Evolutionary conservation across 108 stramenopile genomes (phyloP).

Genomic region (Nitzschia sp.): DNA sequence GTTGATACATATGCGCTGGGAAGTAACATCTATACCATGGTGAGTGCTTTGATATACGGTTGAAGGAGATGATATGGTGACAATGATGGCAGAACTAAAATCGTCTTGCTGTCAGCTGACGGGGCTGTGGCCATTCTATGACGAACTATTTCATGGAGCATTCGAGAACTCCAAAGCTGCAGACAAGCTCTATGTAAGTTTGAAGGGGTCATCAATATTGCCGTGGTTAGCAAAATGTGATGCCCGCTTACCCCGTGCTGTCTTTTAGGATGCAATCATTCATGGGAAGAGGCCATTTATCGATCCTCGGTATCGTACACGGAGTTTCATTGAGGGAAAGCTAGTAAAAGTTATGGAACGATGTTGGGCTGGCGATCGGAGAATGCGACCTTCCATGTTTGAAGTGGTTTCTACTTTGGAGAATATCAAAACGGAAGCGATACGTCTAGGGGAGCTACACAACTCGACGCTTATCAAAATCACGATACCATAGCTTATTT

Average conservation of each 20-base stretch:
- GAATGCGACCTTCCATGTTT: constrained; percentile 55
- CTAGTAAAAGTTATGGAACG: constrained; percentile 71
- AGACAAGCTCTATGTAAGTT: no score
- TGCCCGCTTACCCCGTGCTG: not conserved
- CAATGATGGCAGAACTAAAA: not conserved
- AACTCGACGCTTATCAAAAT: not conserved
- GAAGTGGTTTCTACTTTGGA: constrained; percentile 51
- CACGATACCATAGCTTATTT: no score
- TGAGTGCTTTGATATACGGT: no score
- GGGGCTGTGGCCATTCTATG: constrained; percentile 63
- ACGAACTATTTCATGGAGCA: constrained; percentile 47
- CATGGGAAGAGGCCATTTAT: constrained; percentile 44
- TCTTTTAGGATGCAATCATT: constrained; percentile 34
- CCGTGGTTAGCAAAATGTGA: no score
- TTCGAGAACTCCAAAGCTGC: no score
- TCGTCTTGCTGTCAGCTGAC: constrained; percentile 28
- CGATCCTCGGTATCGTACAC: constrained; percentile 61
- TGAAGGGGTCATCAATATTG: no score
- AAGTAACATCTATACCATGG: constrained; percentile 64
- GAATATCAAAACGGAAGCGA: constrained; percentile 30
- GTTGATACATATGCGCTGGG: constrained; percentile 77
- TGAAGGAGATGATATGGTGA: not conserved
- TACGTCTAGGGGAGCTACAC: not conserved
- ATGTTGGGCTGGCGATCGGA: constrained; percentile 59
- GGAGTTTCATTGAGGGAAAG: constrained; percentile 59